These are phyloP conservation scores for Scutellaria galericulata DNA, from an alignment of 257 asterid species.

Conservation along the genomic window DNA sequence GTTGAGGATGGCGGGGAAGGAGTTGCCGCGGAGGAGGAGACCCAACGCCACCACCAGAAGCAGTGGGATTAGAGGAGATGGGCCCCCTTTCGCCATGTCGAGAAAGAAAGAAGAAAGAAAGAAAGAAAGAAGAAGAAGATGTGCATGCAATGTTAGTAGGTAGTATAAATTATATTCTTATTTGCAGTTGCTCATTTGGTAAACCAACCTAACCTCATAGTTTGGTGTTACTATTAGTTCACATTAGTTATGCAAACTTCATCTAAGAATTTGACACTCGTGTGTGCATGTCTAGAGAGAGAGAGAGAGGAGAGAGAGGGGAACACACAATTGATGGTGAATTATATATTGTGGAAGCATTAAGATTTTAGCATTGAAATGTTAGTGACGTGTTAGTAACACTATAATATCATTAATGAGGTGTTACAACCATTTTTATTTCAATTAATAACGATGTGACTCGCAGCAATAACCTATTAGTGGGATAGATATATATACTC, in stretches of 20 bases:
- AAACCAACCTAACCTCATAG: conserved; percentile 50
- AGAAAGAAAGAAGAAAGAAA: neutral
- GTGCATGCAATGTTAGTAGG: neutral
- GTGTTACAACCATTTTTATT: neutral
- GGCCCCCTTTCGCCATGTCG: conserved; percentile 59
- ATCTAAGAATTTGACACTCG: neutral
- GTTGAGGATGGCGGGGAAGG: conserved; percentile 31
- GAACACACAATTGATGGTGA: neutral
- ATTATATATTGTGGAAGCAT: neutral
- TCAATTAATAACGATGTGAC: no score
- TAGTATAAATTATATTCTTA: neutral
- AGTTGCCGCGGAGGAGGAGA: conserved; percentile 58
- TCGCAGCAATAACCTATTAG: no score
- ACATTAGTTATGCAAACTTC: conserved; percentile 33
- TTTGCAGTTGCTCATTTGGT: conserved; percentile 52
- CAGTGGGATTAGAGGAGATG: conserved; percentile 72
- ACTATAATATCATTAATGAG: neutral
- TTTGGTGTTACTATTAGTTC: conserved; percentile 48
- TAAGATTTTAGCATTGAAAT: neutral
- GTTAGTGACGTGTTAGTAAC: neutral
- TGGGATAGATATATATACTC: no score
- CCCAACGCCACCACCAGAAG: conserved; percentile 57
- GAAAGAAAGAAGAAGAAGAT: neutral
- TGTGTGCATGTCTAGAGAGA: neutral
- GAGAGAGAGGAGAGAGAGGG: conserved; percentile 6